These are phyloP conservation scores for Zymoseptoria pseudotritici DNA, from an alignment of 2,329 filamentous ascomycete genomes.

Conservation along the genomic window DNA sequence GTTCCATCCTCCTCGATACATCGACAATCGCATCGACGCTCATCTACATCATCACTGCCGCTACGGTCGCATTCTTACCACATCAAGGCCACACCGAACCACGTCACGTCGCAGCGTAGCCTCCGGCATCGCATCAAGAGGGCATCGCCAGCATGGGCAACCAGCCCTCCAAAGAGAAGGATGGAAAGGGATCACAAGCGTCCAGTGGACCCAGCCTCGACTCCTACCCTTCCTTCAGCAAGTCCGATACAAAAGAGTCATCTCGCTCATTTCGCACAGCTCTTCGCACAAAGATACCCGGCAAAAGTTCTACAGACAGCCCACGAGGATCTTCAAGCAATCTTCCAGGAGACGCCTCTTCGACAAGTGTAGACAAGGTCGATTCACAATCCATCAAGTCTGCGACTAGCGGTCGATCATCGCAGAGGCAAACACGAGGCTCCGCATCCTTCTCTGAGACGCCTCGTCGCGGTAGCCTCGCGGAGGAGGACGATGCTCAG, in stretches of 20 bases:
- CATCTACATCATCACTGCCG: not conserved
- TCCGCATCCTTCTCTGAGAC: conserved; percentile 16
- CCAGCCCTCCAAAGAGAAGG: conserved; percentile 54
- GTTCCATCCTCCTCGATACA: conserved; percentile 36
- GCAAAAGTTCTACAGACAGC: conserved; percentile 61
- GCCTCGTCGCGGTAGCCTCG: conserved; percentile 32
- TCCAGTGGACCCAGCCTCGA: conserved; percentile 57
- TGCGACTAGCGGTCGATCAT: conserved; percentile 47
- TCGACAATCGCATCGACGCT: not conserved
- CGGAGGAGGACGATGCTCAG: conserved; percentile 30
- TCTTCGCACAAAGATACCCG: conserved; percentile 83
- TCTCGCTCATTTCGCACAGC: conserved; percentile 73
- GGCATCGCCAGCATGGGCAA: conserved; percentile 57
- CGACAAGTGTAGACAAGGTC: conserved; percentile 51
- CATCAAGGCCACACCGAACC: not conserved
- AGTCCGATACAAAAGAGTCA: conserved; percentile 89
- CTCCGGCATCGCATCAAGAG: not conserved
- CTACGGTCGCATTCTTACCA: not conserved
- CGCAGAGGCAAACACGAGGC: conserved; percentile 23
- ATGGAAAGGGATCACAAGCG: conserved; percentile 37
- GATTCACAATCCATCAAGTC: conserved; percentile 72
- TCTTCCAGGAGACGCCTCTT: conserved; percentile 47
- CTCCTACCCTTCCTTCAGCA: conserved; percentile 85
- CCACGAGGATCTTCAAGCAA: conserved; percentile 65
- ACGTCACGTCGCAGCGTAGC: not conserved